A percentile compares a stretch with the other conserved stretches of the same genome.
Conservation (phyloP, 2,329 filamentous ascomycete genomes). For the Paraphaeosphaeria minitans region DNA sequence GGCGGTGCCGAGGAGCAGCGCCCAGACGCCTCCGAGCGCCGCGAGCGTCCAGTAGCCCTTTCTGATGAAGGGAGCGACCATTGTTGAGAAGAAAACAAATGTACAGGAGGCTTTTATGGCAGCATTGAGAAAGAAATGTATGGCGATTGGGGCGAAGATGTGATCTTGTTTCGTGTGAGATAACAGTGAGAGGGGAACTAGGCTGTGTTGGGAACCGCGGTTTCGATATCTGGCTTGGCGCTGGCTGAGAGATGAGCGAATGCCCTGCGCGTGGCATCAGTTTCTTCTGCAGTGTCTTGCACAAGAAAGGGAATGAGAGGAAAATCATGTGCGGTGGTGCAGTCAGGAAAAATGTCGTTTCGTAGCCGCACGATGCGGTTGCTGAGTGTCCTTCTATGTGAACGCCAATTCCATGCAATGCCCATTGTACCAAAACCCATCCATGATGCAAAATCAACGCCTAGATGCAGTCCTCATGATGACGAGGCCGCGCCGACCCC, state of each 20-base stretch:
- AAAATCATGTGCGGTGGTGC: not conserved
- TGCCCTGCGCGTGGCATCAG: not conserved
- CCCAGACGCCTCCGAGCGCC: constrained; percentile 68
- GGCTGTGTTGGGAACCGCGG: constrained; percentile 4
- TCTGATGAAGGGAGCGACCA: constrained; percentile 38
- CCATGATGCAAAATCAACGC: not conserved
- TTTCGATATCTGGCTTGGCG: constrained; percentile 11
- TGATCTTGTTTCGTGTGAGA: not conserved
- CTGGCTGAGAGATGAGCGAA: not conserved
- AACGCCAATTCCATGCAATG: constrained; percentile 6
- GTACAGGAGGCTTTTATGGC: too few relatives aligned
- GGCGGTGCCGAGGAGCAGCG: constrained; percentile 67
- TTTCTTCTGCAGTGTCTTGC: not conserved
- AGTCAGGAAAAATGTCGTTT: not conserved
- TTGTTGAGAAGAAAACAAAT: constrained; percentile 9
- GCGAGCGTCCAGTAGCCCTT: constrained; percentile 48
- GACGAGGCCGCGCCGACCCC: not conserved
- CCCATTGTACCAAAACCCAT: not conserved
- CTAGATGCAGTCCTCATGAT: not conserved
- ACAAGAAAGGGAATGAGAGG: not conserved
- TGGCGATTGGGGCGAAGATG: not conserved
- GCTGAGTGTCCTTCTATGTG: not conserved
- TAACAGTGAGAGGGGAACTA: constrained; percentile 4
- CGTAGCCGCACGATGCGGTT: not conserved
- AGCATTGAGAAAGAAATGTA: too few relatives aligned